Percentiles rank a stretch among this genome's conserved stretches.
These are phyloP conservation scores for Prototheca wickerhamii DNA, from an alignment of 163 green algal genomes.

Conservation along the genomic window DNA sequence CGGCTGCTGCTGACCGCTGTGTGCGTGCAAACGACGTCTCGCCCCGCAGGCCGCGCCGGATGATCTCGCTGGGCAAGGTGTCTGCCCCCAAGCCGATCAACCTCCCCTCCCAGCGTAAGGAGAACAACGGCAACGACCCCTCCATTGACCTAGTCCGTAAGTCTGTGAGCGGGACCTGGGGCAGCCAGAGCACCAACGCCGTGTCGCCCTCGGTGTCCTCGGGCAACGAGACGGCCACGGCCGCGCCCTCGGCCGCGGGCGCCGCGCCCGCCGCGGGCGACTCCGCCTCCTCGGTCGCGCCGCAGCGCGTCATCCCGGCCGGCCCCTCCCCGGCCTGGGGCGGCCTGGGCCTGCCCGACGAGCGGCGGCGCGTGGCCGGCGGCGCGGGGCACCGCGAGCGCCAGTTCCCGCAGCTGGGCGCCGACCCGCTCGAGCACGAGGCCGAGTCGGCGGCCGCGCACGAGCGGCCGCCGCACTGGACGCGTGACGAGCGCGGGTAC, in stretches of 20 bases:
- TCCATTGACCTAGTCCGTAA: slow-evolving; percentile 34
- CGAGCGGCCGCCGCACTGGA: not conserved
- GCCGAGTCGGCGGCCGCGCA: not conserved
- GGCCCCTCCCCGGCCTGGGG: slow-evolving; percentile 31
- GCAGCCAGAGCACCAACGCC: not conserved
- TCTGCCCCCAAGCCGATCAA: slow-evolving; percentile 47
- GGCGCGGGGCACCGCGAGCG: slow-evolving; percentile 19
- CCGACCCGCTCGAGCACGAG: not conserved
- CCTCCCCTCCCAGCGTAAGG: slow-evolving; percentile 41
- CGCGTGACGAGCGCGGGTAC: not conserved
- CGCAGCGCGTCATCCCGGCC: slow-evolving; percentile 18
- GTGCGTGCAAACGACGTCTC: not conserved
- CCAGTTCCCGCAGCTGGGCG: not conserved
- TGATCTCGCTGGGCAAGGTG: slow-evolving; percentile 48
- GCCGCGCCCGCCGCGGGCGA: not conserved
- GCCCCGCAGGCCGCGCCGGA: slow-evolving; percentile 31
- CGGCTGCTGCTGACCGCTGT: no score
- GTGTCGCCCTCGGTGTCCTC: not conserved
- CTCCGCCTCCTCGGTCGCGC: not conserved
- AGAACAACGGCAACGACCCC: slow-evolving; percentile 47
- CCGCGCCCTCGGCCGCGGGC: no score
- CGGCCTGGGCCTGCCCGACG: slow-evolving; percentile 30
- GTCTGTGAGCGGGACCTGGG: not conserved
- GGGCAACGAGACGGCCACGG: not conserved
- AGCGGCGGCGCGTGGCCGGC: slow-evolving; percentile 16